Evolutionary conservation across 2,329 filamentous ascomycete genomes (phyloP).

Genomic region (Trichophyton simii): DNA sequence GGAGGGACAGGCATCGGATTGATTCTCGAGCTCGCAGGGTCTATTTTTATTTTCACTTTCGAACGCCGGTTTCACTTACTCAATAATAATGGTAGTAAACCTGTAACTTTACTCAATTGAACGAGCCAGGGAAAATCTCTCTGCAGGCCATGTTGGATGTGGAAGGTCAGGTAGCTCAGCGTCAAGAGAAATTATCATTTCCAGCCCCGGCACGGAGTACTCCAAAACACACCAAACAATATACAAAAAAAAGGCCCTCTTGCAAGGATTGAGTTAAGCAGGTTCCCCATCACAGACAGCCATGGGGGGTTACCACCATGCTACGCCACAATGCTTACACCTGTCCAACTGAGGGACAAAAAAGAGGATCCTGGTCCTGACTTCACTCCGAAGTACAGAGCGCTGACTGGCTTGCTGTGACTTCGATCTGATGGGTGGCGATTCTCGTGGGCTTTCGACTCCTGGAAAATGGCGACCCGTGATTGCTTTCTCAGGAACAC

Average conservation of each 20-base stretch:
- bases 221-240: not conserved
- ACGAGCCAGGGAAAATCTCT: not conserved
- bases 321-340: not conserved
- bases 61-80: not conserved
- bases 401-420: not conserved
- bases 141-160: constrained; percentile 1
- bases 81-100: not conserved
- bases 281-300: not conserved
- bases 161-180: not conserved
- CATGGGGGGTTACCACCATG: not conserved
- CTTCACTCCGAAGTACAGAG: not conserved
- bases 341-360: not conserved
- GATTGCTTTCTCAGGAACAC: not conserved
- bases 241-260: not conserved
- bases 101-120: not conserved
- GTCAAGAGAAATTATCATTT: not conserved
- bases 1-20: not conserved
- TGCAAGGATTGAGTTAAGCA: not conserved
- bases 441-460: not conserved
- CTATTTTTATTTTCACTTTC: not conserved
- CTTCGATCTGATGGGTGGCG: not conserved
- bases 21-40: not conserved
- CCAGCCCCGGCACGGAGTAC: not conserved
- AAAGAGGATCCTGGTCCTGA: not conserved
- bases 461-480: not conserved